Conservation (phyloP, 2,329 filamentous ascomycete species). For the Penicillium sp. region DNA sequence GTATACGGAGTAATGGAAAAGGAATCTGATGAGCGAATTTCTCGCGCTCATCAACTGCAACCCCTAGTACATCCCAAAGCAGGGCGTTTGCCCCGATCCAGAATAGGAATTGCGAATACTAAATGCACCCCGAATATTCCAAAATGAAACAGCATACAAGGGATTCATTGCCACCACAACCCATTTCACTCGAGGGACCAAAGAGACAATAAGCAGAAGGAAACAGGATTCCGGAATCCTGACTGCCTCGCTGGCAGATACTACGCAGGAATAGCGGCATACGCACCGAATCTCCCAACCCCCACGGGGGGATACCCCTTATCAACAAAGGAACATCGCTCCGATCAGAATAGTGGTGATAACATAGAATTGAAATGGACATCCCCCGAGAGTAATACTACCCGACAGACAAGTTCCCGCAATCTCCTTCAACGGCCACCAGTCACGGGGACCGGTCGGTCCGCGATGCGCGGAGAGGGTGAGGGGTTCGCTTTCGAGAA, state of each 20-base stretch:
- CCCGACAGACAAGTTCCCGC: slow-evolving; percentile 2
- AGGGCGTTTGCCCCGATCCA: too few species aligned
- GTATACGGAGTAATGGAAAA: too few species aligned
- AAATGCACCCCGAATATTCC: too few species aligned
- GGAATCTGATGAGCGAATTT: too few species aligned
- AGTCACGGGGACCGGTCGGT: slow-evolving; percentile 1
- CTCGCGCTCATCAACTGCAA: too few species aligned
- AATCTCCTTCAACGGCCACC: neutral
- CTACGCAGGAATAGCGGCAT: neutral
- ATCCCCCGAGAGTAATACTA: slow-evolving; percentile 2
- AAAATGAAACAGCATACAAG: too few species aligned
- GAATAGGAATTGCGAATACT: too few species aligned
- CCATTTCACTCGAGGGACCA: too few species aligned
- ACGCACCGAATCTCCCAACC: neutral
- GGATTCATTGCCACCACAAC: too few species aligned
- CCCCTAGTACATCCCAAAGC: too few species aligned
- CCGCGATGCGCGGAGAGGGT: slow-evolving; percentile 4
- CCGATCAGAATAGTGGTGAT: neutral
- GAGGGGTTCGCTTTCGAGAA: slow-evolving; percentile 15
- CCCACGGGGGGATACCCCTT: slow-evolving; percentile 1
- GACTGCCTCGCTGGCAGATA: neutral
- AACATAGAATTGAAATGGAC: neutral
- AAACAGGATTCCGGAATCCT: neutral
- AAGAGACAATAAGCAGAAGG: neutral
- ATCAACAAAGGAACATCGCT: neutral